These are phyloP conservation scores for Blastomyces parvus DNA, from an alignment of 2,329 filamentous ascomycete species.

Conservation along the genomic window DNA sequence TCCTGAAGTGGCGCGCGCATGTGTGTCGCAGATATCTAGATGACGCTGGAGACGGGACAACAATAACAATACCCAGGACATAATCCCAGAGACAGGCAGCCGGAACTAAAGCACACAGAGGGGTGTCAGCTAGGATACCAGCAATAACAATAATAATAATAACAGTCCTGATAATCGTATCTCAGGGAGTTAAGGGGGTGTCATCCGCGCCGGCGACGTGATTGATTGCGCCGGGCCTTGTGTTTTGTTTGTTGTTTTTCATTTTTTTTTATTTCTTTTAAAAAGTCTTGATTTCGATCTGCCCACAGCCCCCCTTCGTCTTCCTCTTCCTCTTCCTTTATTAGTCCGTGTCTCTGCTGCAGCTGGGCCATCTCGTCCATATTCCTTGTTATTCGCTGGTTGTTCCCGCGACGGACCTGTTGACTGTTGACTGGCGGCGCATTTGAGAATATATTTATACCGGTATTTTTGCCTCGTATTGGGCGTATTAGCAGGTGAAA, in stretches of 20 bases:
- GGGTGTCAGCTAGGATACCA: no score
- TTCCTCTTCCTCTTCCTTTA: neutral
- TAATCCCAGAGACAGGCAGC: no score
- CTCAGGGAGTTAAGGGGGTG: neutral
- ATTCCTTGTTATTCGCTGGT: no score
- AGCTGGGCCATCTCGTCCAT: neutral
- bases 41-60: no score
- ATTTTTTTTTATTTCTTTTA: neutral
- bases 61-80: no score
- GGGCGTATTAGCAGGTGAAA: no score
- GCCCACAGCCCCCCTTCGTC: neutral
- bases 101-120: no score
- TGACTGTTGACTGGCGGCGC: no score
- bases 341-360: neutral
- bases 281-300: neutral
- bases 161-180: neutral
- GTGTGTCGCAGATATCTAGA: no score
- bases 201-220: constrained; percentile 2
- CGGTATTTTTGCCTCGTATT: neutral
- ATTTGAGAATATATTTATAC: neutral
- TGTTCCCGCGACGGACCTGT: no score
- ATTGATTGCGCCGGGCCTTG: neutral
- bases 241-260: neutral
- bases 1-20: no score
- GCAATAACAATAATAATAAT: no score